A percentile compares a stretch with the other conserved stretches of the same genome.
Evolutionary conservation across 2,329 filamentous ascomycete species (phyloP).

Genomic region (Fusarium transvaalense): DNA sequence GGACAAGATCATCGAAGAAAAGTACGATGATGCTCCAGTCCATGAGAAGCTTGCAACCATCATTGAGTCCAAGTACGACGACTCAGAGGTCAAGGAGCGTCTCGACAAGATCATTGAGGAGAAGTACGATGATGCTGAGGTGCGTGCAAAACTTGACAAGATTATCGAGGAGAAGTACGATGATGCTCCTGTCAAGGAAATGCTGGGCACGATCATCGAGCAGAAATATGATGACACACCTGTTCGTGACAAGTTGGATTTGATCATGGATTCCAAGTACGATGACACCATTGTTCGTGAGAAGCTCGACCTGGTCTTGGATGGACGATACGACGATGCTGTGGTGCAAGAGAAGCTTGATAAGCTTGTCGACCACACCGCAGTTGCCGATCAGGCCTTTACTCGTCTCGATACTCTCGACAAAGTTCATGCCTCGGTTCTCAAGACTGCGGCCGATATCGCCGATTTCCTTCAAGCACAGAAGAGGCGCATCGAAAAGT

Average conservation of each 20-base stretch:
- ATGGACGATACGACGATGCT: conserved; percentile 64
- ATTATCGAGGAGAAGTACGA: conserved; percentile 50
- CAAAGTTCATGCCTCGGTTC: conserved; percentile 88
- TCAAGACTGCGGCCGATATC: conserved; percentile 85
- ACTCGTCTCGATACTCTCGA: conserved; percentile 85
- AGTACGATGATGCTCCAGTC: conserved; percentile 49
- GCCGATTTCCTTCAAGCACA: conserved; percentile 84
- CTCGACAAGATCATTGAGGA: conserved; percentile 58
- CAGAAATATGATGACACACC: conserved; percentile 49
- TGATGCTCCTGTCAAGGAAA: conserved; percentile 50
- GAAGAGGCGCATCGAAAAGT: conserved; percentile 78
- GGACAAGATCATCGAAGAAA: conserved; percentile 55
- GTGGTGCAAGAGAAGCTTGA: conserved; percentile 57
- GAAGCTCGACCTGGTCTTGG: conserved; percentile 48
- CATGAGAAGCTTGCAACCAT: conserved; percentile 50
- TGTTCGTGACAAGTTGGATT: conserved; percentile 56
- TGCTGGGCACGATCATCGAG: conserved; percentile 39
- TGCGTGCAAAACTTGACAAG: conserved; percentile 43
- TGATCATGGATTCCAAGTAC: conserved; percentile 53
- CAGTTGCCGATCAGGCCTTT: conserved; percentile 76
- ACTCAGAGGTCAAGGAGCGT: conserved; percentile 50
- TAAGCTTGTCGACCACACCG: conserved; percentile 71
- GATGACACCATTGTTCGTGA: conserved; percentile 51
- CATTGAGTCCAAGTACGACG: conserved; percentile 70
- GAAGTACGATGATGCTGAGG: conserved; percentile 44